Evolutionary conservation across 2,329 filamentous ascomycete genomes (phyloP), one percentile per base, ranked within the genome.

Genomic region (Microdochium trichocladiopsis): DNA sequence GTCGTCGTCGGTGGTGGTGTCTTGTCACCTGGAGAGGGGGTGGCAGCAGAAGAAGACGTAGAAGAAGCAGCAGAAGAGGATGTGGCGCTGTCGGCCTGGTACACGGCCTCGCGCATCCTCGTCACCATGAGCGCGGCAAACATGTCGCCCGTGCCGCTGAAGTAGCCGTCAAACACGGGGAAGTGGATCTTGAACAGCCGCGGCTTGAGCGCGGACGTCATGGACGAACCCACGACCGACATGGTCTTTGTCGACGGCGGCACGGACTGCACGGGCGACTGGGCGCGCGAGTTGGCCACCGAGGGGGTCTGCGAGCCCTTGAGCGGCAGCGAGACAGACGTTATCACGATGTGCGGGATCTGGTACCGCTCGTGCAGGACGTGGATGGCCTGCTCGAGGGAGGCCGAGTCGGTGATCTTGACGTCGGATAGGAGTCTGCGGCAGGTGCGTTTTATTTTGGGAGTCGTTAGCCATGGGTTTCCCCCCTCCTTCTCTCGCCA

Each of bases 81-180:
- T 16, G 41, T 56, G n/a, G n/a, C n/a, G n/a, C n/a, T n/a, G 1
- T 52, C 51, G 2, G 52, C 72, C 2, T 70, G 71, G 50, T 74
- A 69, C 1, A 90, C 87, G 24, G 90, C 91, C 73, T 97, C 90
- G 53, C 93, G 86, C 63, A 99, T 83, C 25, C 93, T 84, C 41
- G 89, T 89, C 1, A 96, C 84, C 65, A 90, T 91, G 47, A 99
- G 78, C 8, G 93, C 93, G 25, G 91, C 93, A 65, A 99, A 97
- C 93, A 99, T 96, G 73, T 99, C 94, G 48, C 94, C 94, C 0
- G 95, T 97, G 41, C 94, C 94, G 61, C 88, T 91, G 71, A 97
- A 99, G 76, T 94, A 96, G 71, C 91, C 89, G 65, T 96, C 88
- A 54, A 96, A 85, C 25, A 87, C 82, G 0, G 93, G 91, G 52